Evolutionary conservation across 495 filamentous ascomycete species (phyloP), one percentile per base, ranked within the genome.

Genomic region (Trichoderma erinaceum): DNA sequence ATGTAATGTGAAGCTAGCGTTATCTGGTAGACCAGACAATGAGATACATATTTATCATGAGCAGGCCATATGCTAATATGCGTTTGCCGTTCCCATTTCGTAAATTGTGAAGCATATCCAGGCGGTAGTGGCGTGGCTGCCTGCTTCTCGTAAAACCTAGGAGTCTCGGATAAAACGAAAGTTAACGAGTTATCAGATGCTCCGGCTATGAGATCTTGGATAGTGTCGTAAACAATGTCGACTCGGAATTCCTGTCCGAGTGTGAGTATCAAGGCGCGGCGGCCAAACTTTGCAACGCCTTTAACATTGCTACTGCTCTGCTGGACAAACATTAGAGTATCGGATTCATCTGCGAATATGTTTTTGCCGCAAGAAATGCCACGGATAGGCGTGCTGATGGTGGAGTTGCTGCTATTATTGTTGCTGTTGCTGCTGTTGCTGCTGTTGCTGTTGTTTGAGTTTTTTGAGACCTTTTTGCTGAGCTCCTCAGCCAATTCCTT

Each of bases 1-100:
- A 16, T 18, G 27, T 21, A 48, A 11, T 67, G 23, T 12, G 66
- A 23, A 11, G 43, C 25, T 4, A 67, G 21, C 11, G 12, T 21
- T 15, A 68, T n/a, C 29, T 27, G 50, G 66, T 68, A 68, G 29
- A 61, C 50, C 48, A 68, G 27, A 32, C 52, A 63, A n/a, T 63
- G 29, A 16, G 66, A 13, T 1, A 61, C 66, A 25, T 68, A 64
- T 21, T 64, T 63, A 32, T n/a, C 21, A 15, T 68, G 66, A 18
- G 29, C 52, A 35, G 65, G 29, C 68, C 61, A 58, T 2, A 35
- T 38, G 12, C 41, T 18, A 4, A 27, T 41, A 56, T 29, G 18
- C 4, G 58, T 6, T 38, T 50, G 41, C 18, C 65, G 18, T 41
- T 29, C 43, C 41, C 41, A 66, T 35, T 66, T 46, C 23, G 64